Percentiles rank a stretch among this genome's conserved stretches.
These are phyloP conservation scores for Paxillus ammoniavirescens DNA, from an alignment of 768 basidiomycete species.

Conservation along the genomic window DNA sequence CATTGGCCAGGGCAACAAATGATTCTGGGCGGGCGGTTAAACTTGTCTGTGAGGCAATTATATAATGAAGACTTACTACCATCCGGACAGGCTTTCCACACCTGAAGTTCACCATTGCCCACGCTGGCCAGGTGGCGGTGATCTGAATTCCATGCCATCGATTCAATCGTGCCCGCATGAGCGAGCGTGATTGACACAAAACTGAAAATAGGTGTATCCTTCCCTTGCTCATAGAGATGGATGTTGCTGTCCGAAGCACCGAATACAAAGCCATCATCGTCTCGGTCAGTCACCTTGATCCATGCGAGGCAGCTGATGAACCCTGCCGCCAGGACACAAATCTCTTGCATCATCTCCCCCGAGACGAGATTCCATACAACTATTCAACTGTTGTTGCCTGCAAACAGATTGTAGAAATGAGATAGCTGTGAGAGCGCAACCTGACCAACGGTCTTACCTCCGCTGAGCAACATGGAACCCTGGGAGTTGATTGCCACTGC, in stretches of 20 bases:
- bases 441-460: neutral
- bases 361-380: neutral
- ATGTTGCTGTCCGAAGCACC: neutral
- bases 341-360: neutral
- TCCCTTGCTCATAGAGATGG: neutral
- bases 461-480: neutral
- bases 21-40: neutral
- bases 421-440: too few relatives aligned
- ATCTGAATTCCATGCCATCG: neutral
- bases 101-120: neutral
- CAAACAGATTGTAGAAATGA: too few relatives aligned
- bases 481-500: too few relatives aligned
- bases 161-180: neutral
- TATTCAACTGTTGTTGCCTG: neutral
- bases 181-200: neutral
- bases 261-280: neutral
- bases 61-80: neutral
- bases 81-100: constrained; percentile 2
- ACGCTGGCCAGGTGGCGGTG: neutral
- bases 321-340: neutral
- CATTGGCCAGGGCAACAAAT: neutral
- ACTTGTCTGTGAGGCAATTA: neutral
- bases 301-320: neutral
- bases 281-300: too few relatives aligned
- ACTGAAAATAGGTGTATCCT: neutral